phyloP scores from a whole-genome alignment of 192 early-diverging fungal species.

The Pilobolus umbonatus region DNA sequence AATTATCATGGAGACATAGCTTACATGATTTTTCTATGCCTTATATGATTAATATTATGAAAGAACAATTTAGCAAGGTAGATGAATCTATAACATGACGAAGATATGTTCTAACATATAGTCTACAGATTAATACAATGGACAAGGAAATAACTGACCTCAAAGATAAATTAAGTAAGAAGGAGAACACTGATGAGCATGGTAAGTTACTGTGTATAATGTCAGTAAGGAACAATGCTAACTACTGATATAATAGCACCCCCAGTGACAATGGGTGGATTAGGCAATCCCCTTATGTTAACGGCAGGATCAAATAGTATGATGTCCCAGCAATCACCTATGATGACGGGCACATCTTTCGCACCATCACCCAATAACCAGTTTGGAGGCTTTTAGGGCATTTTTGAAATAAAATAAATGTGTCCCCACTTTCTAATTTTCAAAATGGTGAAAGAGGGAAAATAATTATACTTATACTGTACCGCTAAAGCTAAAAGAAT shows the following conservation, averaged over 20 bases:
- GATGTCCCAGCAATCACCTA: slow-evolving; percentile 26
- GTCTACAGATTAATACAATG: slow-evolving; percentile 41
- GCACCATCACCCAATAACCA: slow-evolving; percentile 4
- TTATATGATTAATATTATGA: slow-evolving; percentile 88
- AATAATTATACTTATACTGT: neutral
- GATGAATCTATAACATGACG: neutral
- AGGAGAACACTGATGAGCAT: slow-evolving; percentile 30
- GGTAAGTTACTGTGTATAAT: slow-evolving; percentile 18
- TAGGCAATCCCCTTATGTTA: slow-evolving; percentile 75
- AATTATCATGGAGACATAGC: slow-evolving; percentile 86
- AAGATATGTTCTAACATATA: neutral
- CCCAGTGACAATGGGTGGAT: slow-evolving; percentile 56
- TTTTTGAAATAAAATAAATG: neutral
- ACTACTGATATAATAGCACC: slow-evolving; percentile 16
- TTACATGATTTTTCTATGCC: slow-evolving; percentile 96
- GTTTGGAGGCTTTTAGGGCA: slow-evolving; percentile 3
- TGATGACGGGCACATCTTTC: slow-evolving; percentile 23
- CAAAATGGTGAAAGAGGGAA: too few relatives aligned
- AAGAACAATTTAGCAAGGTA: slow-evolving; percentile 86
- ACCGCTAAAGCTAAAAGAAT: neutral
- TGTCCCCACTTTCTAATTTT: neutral
- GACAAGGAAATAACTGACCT: slow-evolving; percentile 54
- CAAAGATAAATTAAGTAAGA: slow-evolving; percentile 50
- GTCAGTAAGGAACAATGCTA: slow-evolving; percentile 27
- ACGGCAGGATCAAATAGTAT: slow-evolving; percentile 46